Base-by-base conservation (phyloP, 164 flowering plant species). In the Houttuynia cordata region DNA sequence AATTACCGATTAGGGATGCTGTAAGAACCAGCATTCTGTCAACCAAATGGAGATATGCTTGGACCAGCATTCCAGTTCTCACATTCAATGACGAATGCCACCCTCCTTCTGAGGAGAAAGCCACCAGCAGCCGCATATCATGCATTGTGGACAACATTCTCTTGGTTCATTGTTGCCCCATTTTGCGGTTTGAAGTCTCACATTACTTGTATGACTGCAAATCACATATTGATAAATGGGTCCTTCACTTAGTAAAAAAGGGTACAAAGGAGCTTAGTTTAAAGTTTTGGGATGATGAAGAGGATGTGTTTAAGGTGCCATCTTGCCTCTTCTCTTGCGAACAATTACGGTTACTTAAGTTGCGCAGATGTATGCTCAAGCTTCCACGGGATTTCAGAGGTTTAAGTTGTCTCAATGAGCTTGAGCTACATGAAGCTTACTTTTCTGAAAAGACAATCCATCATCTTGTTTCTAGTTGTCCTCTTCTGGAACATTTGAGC, bases 21-120 rank as follows among this genome's bases (percentile, higher is more conserved):
- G 81, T 79, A 8, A 74, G 83, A 64, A 83, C 79, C 4, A 78
- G 88, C 67, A 53, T 80, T n/a, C 67, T 83, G 42, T 80, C 86
- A 19, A 74, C 67, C 60, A 74, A 73, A 59, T 83, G 89, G 89
- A 75, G 86, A 61, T 80, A 70, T 73, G 80, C 68, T 59, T 83
- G 86, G 86, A 61, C 73, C 3, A 67, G 71, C 45, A 45, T 79
- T 41, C 77, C 84, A 12, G 34, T 60, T 52, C 78, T 83, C 24
- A 77, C 77, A 24, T 81, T 83, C 63, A 81, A 81, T 51, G 76
- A 65, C 49, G 73, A 74, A 5, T 73, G 78, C 62, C 22, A 73
- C 39, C 23, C 67, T 17, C 18, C 59, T 23, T 57, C 71, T 62
- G 45, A 73, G 70, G 63, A 40, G 37, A 8, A 67, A 24, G 22